A percentile compares a stretch with the other conserved stretches of the same genome.
These are phyloP conservation scores for Ceratocystis lukuohia DNA, from an alignment of 2,329 filamentous ascomycete genomes.

Conservation along the genomic window DNA sequence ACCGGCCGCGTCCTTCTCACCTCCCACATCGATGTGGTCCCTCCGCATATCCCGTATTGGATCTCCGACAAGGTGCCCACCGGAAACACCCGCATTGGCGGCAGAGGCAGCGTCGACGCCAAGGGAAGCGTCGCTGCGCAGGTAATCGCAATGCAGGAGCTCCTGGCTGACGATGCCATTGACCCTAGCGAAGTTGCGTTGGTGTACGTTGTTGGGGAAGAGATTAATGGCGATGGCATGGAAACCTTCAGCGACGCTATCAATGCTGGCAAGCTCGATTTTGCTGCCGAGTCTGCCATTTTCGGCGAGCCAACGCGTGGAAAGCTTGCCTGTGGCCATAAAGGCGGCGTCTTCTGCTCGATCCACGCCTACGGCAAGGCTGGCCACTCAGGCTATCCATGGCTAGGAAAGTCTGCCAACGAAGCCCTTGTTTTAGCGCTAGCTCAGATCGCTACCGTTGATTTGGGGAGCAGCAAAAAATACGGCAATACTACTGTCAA, in stretches of 20 bases:
- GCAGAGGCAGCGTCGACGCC: slow-evolving; percentile 61
- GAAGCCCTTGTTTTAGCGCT: slow-evolving; percentile 67
- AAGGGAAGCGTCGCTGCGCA: slow-evolving; percentile 61
- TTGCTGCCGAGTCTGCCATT: slow-evolving; percentile 49
- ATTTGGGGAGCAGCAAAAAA: slow-evolving; percentile 60
- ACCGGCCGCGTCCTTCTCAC: slow-evolving; percentile 51
- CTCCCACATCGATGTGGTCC: slow-evolving; percentile 71
- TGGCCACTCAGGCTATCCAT: slow-evolving; percentile 85
- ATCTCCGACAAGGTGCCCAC: slow-evolving; percentile 36
- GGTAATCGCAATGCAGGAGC: slow-evolving; percentile 50
- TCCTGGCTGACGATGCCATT: slow-evolving; percentile 34
- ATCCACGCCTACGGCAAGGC: slow-evolving; percentile 58
- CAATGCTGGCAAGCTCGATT: slow-evolving; percentile 20
- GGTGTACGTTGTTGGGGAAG: slow-evolving; percentile 68
- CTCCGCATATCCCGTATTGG: slow-evolving; percentile 57
- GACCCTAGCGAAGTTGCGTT: slow-evolving; percentile 41
- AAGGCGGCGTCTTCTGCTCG: slow-evolving; percentile 60
- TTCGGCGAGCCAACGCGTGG: slow-evolving; percentile 91
- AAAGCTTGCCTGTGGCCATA: slow-evolving; percentile 80
- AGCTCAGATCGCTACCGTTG: slow-evolving; percentile 48
- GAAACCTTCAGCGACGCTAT: slow-evolving; percentile 32
- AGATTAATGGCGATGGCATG: slow-evolving; percentile 74
- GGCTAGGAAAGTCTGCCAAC: slow-evolving; percentile 75
- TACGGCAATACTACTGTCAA: slow-evolving; percentile 87
- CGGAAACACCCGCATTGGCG: slow-evolving; percentile 42